A percentile compares a stretch with the other conserved stretches of the same genome.
Conservation (phyloP, 176 grass and related monocot species). For the Tillandsia leiboldiana region DNA sequence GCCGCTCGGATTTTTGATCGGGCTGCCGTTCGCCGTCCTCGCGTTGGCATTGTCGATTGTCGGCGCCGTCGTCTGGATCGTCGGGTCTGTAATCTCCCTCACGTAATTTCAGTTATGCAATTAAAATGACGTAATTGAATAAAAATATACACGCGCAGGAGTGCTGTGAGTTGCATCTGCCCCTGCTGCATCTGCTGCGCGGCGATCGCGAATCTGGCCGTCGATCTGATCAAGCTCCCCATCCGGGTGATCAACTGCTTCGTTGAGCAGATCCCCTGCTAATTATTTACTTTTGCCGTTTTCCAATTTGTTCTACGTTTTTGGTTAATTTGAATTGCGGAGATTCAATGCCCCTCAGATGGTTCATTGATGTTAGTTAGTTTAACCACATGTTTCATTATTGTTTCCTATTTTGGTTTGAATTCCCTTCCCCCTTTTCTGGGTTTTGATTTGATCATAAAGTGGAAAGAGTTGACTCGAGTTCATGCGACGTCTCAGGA, state of each 20-base stretch:
- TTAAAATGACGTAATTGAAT: not conserved
- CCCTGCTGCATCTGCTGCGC: conserved; percentile 49
- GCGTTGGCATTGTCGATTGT: conserved; percentile 41
- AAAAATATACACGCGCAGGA: conserved; percentile 19
- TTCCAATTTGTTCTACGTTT: not conserved
- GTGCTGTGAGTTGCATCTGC: conserved; percentile 40
- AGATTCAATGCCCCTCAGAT: not conserved
- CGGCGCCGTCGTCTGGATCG: conserved; percentile 44
- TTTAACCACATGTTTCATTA: too few relatives aligned
- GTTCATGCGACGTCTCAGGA: not conserved
- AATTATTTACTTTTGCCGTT: not conserved
- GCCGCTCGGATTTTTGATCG: conserved; percentile 47
- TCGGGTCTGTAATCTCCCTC: conserved; percentile 27
- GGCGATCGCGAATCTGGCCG: conserved; percentile 29
- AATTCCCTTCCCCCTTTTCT: too few relatives aligned
- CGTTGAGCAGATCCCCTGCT: conserved; percentile 42
- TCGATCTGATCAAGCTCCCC: conserved; percentile 48
- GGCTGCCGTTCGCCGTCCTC: conserved; percentile 38
- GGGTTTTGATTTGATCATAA: too few relatives aligned
- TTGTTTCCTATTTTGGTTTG: too few relatives aligned
- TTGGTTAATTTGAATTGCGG: not conserved
- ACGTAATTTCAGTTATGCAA: not conserved
- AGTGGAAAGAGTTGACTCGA: too few relatives aligned
- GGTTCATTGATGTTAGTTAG: too few relatives aligned
- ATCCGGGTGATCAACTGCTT: conserved; percentile 53